Evolutionary conservation across 2,329 filamentous ascomycete species (phyloP).

Genomic region (Diplodia scrobiculata): DNA sequence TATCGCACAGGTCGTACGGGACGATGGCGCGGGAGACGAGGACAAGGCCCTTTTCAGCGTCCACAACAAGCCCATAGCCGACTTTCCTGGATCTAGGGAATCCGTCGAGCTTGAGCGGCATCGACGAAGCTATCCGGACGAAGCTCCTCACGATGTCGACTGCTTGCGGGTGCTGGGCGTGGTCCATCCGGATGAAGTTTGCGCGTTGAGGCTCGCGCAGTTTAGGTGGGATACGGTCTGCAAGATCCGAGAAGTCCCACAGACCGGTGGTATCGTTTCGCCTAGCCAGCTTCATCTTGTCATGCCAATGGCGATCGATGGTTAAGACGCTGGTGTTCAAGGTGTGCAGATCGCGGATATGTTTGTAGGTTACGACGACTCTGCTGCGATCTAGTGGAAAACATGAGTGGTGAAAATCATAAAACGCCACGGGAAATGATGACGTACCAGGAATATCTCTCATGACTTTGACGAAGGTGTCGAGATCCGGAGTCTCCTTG

Average conservation of each 20-base stretch:
- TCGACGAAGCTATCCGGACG: slow-evolving; percentile 85
- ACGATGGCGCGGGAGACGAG: slow-evolving; percentile 92
- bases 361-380: slow-evolving; percentile 93
- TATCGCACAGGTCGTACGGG: slow-evolving; percentile 94
- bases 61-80: slow-evolving; percentile 95
- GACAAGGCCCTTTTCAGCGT: slow-evolving; percentile 92
- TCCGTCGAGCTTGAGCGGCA: slow-evolving; percentile 96
- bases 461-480: slow-evolving; percentile 89
- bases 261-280: slow-evolving; percentile 87
- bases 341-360: slow-evolving; percentile 91
- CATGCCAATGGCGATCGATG: slow-evolving; percentile 92
- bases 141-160: slow-evolving; percentile 93
- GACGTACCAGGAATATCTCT: slow-evolving; percentile 67
- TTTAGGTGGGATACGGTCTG: slow-evolving; percentile 74
- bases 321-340: slow-evolving; percentile 90
- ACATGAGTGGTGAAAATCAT: background rate
- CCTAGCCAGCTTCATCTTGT: slow-evolving; percentile 88
- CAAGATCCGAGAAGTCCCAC: slow-evolving; percentile 91
- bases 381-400: slow-evolving; percentile 62
- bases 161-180: slow-evolving; percentile 84
- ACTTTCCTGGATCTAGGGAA: slow-evolving; percentile 93
- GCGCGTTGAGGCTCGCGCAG: slow-evolving; percentile 74
- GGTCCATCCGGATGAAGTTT: slow-evolving; percentile 88
- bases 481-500: slow-evolving; percentile 82
- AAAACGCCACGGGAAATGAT: too few relatives aligned